These are phyloP conservation scores for Tremella mesenterica DNA, from an alignment of 768 basidiomycete genomes.

Conservation along the genomic window DNA sequence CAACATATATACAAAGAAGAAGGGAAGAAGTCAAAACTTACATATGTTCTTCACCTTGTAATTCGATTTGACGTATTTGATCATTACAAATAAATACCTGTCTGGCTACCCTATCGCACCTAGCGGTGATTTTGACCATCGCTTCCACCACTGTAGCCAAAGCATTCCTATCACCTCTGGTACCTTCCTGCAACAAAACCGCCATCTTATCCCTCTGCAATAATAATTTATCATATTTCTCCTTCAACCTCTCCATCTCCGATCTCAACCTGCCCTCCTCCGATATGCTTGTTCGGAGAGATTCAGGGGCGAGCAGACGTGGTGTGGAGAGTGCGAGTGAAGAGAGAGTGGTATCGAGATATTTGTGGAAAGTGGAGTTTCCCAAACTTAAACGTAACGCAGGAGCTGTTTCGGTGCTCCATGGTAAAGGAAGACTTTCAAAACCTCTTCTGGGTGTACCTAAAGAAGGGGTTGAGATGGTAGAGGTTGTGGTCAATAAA, in stretches of 20 bases:
- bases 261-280: slow-evolving; percentile 10
- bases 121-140: slow-evolving; percentile 2
- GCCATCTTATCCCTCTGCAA: slow-evolving; percentile 8
- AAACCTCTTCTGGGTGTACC: slow-evolving; percentile 1
- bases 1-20: not conserved
- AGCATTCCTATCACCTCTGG: not conserved
- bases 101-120: slow-evolving; percentile 21
- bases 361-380: not conserved
- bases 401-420: slow-evolving; percentile 9
- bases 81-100: slow-evolving; percentile 31
- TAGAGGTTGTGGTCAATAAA: not conserved
- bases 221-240: slow-evolving; percentile 9
- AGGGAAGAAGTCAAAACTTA: not conserved
- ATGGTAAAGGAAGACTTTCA: slow-evolving; percentile 20
- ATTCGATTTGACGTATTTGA: slow-evolving; percentile 26
- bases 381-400: not conserved
- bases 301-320: slow-evolving; percentile 9
- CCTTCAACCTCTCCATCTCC: slow-evolving; percentile 12
- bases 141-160: slow-evolving; percentile 3
- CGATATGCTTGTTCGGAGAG: slow-evolving; percentile 1
- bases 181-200: not conserved
- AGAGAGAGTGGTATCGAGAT: slow-evolving; percentile 1
- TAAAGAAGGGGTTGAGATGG: not conserved
- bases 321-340: not conserved
- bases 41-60: slow-evolving; percentile 15